Conservation (phyloP, 371 early-diverging fungal species). For the Mucor piriformis region DNA sequence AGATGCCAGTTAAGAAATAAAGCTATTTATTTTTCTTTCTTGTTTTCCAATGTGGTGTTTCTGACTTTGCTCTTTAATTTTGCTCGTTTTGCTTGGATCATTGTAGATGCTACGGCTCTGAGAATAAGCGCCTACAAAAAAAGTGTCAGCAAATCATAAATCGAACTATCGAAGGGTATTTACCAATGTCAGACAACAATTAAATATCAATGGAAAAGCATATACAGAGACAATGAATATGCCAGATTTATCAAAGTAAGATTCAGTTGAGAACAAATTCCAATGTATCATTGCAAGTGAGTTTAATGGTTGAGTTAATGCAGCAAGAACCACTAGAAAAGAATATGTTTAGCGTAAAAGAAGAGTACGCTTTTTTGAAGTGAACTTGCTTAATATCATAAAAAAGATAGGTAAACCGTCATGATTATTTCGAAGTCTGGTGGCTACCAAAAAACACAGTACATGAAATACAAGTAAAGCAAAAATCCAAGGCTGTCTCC, state of each 20-base stretch:
- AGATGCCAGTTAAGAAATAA: too few relatives aligned
- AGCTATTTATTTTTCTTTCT: constrained; percentile 51
- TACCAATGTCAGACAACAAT: constrained; percentile 48
- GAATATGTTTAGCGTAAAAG: background rate
- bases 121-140: constrained; percentile 30
- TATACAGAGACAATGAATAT: constrained; percentile 49
- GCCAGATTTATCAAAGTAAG: constrained; percentile 54
- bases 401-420: constrained; percentile 34
- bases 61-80: constrained; percentile 32
- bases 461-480: constrained; percentile 42
- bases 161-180: background rate
- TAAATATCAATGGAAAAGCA: constrained; percentile 47
- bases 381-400: constrained; percentile 35
- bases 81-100: constrained; percentile 34
- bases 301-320: constrained; percentile 44
- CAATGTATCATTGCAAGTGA: constrained; percentile 38
- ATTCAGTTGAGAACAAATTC: constrained; percentile 34
- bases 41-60: constrained; percentile 19
- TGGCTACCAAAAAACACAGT: constrained; percentile 25
- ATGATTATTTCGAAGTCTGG: constrained; percentile 32
- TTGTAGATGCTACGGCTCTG: constrained; percentile 23
- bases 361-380: background rate
- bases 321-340: constrained; percentile 41
- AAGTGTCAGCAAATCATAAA: constrained; percentile 3
- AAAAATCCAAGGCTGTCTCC: constrained; percentile 51